Conservation (phyloP, 2,329 filamentous ascomycete species). For the Fusarium piperis region DNA sequence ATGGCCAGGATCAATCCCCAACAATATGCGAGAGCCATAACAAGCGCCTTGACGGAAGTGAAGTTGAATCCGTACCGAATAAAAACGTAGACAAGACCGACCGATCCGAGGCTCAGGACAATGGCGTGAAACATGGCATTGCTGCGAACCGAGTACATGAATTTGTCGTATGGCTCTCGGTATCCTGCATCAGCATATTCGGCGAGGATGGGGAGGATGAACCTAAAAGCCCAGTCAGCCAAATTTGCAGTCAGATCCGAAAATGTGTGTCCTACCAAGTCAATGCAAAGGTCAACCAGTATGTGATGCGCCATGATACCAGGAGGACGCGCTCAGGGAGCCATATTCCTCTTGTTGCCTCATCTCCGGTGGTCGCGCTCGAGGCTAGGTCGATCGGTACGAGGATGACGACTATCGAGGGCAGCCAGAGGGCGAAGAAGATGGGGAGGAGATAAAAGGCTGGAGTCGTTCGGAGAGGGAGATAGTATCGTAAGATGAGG, state of each 20-base stretch:
- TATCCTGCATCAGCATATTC: constrained; percentile 97
- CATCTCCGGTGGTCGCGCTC: constrained; percentile 77
- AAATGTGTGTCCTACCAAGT: constrained; percentile 74
- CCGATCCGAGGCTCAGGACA: constrained; percentile 73
- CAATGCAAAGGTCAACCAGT: constrained; percentile 95
- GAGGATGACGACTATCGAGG: constrained; percentile 88
- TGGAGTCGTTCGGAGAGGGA: constrained; percentile 89
- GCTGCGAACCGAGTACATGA: constrained; percentile 84
- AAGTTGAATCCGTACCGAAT: constrained; percentile 79
- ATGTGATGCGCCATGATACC: constrained; percentile 93
- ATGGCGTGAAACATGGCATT: constrained; percentile 92
- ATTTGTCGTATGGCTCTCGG: constrained; percentile 81
- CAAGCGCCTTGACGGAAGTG: constrained; percentile 78
- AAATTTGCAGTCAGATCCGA: neutral
- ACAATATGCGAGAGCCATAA: constrained; percentile 95
- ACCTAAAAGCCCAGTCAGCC: constrained; percentile 60
- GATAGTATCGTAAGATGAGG: constrained; percentile 86
- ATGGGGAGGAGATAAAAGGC: constrained; percentile 91
- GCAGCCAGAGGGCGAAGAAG: constrained; percentile 94
- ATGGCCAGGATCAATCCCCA: constrained; percentile 93
- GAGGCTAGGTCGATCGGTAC: constrained; percentile 97
- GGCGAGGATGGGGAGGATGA: constrained; percentile 90
- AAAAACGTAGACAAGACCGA: constrained; percentile 86
- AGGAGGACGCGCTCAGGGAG: constrained; percentile 80
- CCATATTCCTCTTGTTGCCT: constrained; percentile 83